phyloP scores from a whole-genome alignment of 164 flowering plant species.

The Liquidambar formosana region DNA sequence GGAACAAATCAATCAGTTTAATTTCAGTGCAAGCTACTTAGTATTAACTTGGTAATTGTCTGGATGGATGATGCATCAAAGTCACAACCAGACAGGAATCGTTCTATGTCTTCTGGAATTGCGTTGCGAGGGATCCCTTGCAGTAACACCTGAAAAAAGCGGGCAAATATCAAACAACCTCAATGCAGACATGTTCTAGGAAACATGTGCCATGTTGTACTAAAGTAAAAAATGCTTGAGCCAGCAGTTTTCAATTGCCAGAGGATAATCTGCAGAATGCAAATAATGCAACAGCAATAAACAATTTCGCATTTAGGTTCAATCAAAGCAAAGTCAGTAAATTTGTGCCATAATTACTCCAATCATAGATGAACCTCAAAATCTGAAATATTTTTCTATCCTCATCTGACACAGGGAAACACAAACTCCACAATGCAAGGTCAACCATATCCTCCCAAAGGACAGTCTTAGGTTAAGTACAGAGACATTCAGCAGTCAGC shows the following conservation, averaged over 20 bases:
- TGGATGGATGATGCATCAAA: constrained; percentile 41
- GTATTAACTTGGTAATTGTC: constrained; percentile 38
- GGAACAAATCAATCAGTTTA: neutral
- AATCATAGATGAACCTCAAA: neutral
- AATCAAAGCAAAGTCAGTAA: neutral
- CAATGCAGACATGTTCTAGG: neutral
- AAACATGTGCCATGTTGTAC: no score
- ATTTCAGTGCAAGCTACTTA: neutral
- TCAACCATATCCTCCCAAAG: neutral
- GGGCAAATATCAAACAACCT: neutral
- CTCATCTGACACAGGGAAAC: neutral
- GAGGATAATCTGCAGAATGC: neutral
- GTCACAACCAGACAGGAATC: constrained; percentile 63
- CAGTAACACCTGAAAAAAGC: constrained; percentile 49
- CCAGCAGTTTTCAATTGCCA: neutral
- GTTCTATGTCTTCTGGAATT: constrained; percentile 58
- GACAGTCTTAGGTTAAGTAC: neutral
- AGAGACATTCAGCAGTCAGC: neutral
- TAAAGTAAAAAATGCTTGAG: neutral
- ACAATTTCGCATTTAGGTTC: neutral
- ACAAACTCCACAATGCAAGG: neutral
- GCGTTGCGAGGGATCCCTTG: constrained; percentile 68
- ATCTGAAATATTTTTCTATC: neutral
- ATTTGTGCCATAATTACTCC: neutral
- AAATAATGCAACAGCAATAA: no score